Evolutionary conservation across 768 basidiomycete genomes (phyloP).

Genomic region (Rhodocollybia butyracea): DNA sequence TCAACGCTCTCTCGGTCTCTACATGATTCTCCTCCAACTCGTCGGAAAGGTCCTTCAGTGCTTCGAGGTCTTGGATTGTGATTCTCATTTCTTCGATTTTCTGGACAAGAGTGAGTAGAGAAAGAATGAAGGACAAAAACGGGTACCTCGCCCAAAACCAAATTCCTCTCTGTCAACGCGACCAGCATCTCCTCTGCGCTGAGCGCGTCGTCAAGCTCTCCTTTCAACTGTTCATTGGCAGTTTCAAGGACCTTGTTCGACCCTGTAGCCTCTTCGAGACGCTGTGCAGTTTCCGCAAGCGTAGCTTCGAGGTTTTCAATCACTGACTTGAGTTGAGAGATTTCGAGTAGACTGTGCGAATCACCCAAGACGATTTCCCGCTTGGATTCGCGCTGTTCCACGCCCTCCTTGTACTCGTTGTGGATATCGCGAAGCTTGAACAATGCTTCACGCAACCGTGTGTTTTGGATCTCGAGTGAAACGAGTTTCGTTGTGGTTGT

Average conservation of each 20-base stretch:
- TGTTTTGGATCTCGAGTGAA: constrained; percentile 96
- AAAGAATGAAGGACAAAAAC: not conserved
- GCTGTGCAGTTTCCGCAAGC: not conserved
- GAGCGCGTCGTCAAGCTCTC: constrained; percentile 91
- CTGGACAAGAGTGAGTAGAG: constrained; percentile 33
- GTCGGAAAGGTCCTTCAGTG: constrained; percentile 93
- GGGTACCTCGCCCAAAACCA: constrained; percentile 83
- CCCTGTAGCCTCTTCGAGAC: not conserved
- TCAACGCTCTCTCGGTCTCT: constrained; percentile 88
- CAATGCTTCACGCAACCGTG: constrained; percentile 91
- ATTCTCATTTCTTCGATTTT: constrained; percentile 98
- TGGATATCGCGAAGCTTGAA: constrained; percentile 90
- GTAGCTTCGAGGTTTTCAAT: constrained; percentile 80
- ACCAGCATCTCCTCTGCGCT: constrained; percentile 97
- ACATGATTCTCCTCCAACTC: constrained; percentile 96
- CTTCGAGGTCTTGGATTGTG: constrained; percentile 94
- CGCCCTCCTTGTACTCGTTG: constrained; percentile 85
- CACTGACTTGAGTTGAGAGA: no score
- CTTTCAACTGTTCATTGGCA: constrained; percentile 91
- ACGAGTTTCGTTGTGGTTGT: constrained; percentile 61
- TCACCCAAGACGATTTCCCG: constrained; percentile 69
- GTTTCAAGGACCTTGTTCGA: constrained; percentile 84
- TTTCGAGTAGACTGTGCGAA: no score
- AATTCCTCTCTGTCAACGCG: constrained; percentile 90
- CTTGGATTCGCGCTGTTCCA: constrained; percentile 81